phyloP scores from a whole-genome alignment of 192 early-diverging fungal genomes.

The Spinellus fusiger region DNA sequence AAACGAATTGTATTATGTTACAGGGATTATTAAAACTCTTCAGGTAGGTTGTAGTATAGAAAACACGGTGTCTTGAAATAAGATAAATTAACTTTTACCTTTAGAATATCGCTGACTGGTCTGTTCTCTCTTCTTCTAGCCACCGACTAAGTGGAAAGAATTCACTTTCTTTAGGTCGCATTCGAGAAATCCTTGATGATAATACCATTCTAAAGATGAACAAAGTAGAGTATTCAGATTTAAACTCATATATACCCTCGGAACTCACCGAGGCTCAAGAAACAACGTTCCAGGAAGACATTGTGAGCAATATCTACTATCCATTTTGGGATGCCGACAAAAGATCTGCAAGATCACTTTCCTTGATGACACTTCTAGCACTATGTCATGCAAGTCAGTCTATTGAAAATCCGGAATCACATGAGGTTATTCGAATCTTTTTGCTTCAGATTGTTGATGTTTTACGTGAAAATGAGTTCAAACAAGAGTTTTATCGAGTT shows the following conservation, averaged over 20 bases:
- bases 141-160: too few relatives aligned
- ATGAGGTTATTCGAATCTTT: neutral
- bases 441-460: slow-evolving; percentile 11
- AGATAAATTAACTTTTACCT: too few relatives aligned
- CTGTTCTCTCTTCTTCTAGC: too few relatives aligned
- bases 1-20: neutral
- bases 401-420: neutral
- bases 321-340: neutral
- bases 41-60: too few relatives aligned
- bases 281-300: neutral
- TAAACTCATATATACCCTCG: neutral
- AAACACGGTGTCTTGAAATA: too few relatives aligned
- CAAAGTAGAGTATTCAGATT: too few relatives aligned
- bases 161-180: too few relatives aligned
- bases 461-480: neutral
- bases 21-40: neutral
- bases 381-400: neutral
- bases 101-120: too few relatives aligned
- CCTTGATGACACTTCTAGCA: neutral
- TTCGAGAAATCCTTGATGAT: too few relatives aligned
- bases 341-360: neutral
- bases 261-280: neutral
- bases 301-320: neutral
- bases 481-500: neutral
- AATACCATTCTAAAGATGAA: too few relatives aligned